A percentile compares a stretch with the other conserved stretches of the same genome.
phyloP scores from a whole-genome alignment of 1,284 basidiomycete species.

The Melanopsichium pennsylvanicum region DNA sequence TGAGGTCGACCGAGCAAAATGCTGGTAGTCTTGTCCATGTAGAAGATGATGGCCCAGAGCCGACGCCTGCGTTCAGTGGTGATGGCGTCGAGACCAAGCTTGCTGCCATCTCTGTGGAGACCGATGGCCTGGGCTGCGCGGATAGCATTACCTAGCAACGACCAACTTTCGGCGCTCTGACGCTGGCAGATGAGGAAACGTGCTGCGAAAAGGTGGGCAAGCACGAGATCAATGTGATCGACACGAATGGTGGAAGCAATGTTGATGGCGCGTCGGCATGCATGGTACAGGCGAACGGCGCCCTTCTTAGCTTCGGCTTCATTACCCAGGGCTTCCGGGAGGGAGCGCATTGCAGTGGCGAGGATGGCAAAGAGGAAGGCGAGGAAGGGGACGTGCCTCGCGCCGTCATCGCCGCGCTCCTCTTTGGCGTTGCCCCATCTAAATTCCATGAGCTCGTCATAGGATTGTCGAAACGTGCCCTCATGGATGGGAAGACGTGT shows the following conservation, averaged over 20 bases:
- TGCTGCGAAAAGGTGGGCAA: conserved; percentile 70
- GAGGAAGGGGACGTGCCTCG: conserved; percentile 81
- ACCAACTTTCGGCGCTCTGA: conserved; percentile 92
- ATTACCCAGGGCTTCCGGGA: conserved; percentile 74
- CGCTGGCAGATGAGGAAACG: conserved; percentile 89
- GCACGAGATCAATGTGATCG: conserved; percentile 62
- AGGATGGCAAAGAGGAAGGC: conserved; percentile 90
- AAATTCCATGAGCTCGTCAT: conserved; percentile 76
- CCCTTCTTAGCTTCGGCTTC: conserved; percentile 55
- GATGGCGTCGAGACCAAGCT: conserved; percentile 70
- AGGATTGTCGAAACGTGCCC: conserved; percentile 80
- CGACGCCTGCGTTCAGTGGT: conserved; percentile 88
- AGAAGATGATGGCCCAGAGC: conserved; percentile 92
- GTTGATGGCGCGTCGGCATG: conserved; percentile 69
- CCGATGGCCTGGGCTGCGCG: conserved; percentile 93
- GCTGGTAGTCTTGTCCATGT: conserved; percentile 90
- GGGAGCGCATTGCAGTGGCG: conserved; percentile 84
- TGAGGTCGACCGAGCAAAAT: conserved; percentile 83
- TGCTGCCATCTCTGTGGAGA: conserved; percentile 87
- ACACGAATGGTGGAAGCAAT: conserved; percentile 57
- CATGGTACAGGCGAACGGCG: conserved; percentile 69
- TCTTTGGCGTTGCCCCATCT: conserved; percentile 53
- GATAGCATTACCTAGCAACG: conserved; percentile 88
- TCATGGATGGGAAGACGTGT: conserved; percentile 93
- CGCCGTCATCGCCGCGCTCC: conserved; percentile 70